Evolutionary conservation across 441 rosid species (phyloP).

Genomic region (Populus hybrid): DNA sequence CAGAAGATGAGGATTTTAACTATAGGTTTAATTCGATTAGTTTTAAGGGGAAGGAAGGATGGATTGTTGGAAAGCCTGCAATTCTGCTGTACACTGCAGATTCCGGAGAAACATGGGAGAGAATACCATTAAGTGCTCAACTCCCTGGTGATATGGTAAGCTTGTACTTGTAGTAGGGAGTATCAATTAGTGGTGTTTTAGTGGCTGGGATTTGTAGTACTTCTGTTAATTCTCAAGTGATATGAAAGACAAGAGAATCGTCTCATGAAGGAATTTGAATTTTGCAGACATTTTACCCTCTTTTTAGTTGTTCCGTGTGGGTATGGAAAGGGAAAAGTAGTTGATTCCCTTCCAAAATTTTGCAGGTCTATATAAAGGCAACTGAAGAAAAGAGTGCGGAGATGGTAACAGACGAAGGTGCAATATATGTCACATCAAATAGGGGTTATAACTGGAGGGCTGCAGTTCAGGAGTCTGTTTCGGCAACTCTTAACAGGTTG

Average conservation of each 20-base stretch:
- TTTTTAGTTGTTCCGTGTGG: neutral
- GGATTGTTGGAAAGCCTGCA: constrained; percentile 94
- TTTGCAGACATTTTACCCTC: neutral
- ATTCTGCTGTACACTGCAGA: constrained; percentile 79
- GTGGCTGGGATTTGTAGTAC: neutral
- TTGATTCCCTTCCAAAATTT: constrained; percentile 4
- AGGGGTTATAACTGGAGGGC: constrained; percentile 94
- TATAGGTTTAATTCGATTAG: constrained; percentile 88
- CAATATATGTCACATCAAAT: constrained; percentile 86
- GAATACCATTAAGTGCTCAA: constrained; percentile 84
- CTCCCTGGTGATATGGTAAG: constrained; percentile 93
- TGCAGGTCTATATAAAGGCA: constrained; percentile 87
- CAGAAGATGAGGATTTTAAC: constrained; percentile 96
- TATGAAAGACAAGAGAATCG: neutral
- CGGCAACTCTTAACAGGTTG: constrained; percentile 99
- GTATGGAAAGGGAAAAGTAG: neutral
- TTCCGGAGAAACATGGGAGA: constrained; percentile 77
- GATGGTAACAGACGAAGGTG: constrained; percentile 96
- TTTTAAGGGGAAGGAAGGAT: constrained; percentile 87
- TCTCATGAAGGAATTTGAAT: neutral
- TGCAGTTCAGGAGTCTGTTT: constrained; percentile 89
- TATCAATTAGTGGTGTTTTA: neutral
- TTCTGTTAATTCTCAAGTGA: neutral
- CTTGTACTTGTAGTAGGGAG: neutral
- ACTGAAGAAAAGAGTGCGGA: constrained; percentile 92